Conservation (phyloP, 345 rosid species). For the Syzygium grande region DNA sequence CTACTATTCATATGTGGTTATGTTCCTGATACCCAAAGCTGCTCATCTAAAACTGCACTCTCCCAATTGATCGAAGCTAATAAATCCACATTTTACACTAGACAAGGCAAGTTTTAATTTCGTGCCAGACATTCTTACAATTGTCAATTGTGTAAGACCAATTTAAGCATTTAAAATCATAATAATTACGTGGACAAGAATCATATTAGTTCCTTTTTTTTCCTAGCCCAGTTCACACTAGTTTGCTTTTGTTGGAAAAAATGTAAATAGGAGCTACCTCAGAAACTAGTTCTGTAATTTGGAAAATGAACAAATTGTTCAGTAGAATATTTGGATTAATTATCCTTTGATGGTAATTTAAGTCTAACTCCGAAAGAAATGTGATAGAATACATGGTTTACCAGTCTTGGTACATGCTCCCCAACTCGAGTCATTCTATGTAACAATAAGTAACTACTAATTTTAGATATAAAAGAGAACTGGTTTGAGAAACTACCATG, state of each 20-base stretch:
- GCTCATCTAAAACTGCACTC: background rate
- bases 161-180: background rate
- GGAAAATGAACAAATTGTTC: background rate
- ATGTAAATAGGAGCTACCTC: background rate
- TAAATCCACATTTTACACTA: background rate
- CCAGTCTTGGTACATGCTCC: background rate
- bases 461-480: background rate
- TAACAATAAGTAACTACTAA: background rate
- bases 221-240: background rate
- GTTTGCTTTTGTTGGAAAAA: background rate
- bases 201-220: background rate
- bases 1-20: background rate
- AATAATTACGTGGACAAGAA: background rate
- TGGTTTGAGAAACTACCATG: slow-evolving; percentile 44
- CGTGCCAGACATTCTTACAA: background rate
- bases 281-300: background rate
- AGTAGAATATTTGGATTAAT: background rate
- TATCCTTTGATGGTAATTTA: background rate
- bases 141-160: background rate
- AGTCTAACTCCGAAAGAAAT: background rate
- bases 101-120: background rate
- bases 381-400: background rate
- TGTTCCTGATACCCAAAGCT: background rate
- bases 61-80: background rate
- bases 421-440: background rate